A percentile compares a stretch with the other conserved stretches of the same genome.
These are phyloP conservation scores for Gyrodon lividus DNA, from an alignment of 768 basidiomycete species.

Conservation along the genomic window DNA sequence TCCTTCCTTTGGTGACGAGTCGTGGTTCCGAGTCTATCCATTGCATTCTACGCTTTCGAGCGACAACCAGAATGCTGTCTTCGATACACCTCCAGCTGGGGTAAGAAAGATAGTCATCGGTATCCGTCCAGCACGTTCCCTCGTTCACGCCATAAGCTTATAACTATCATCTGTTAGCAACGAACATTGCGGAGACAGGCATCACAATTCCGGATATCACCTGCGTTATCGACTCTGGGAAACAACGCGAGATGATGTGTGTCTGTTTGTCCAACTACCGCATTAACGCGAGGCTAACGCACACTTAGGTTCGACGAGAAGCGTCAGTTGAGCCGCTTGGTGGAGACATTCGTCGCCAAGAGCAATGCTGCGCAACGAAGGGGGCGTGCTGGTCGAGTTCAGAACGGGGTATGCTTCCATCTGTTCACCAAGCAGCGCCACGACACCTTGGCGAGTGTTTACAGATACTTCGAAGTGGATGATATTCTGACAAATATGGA, in stretches of 20 bases:
- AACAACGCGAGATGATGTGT: slow-evolving; percentile 91
- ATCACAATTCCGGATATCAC: slow-evolving; percentile 98
- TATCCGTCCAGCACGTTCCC: slow-evolving; percentile 32
- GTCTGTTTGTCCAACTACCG: background rate
- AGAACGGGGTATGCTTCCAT: slow-evolving; percentile 88
- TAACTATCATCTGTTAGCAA: slow-evolving; percentile 46
- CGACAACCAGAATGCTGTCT: slow-evolving; percentile 88
- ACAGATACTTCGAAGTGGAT: background rate
- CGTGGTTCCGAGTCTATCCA: slow-evolving; percentile 74
- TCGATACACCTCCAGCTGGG: slow-evolving; percentile 79
- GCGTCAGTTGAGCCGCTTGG: slow-evolving; percentile 86
- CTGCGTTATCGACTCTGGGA: slow-evolving; percentile 92
- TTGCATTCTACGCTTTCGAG: slow-evolving; percentile 92
- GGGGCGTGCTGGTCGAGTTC: slow-evolving; percentile 91
- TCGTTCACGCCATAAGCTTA: background rate
- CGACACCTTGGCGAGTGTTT: slow-evolving; percentile 62
- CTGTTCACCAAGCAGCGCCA: slow-evolving; percentile 88
- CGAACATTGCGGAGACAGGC: slow-evolving; percentile 95
- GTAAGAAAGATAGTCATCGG: slow-evolving; percentile 93
- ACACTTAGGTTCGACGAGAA: slow-evolving; percentile 86
- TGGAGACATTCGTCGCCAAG: slow-evolving; percentile 88
- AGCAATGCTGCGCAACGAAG: slow-evolving; percentile 90
- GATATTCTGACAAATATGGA: background rate
- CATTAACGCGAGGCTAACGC: slow-evolving; percentile 6
- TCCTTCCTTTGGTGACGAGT: slow-evolving; percentile 57